Evolutionary conservation across 768 basidiomycete species (phyloP), one percentile per base, ranked within the genome.

Genomic region (Lactifluus piperatus): DNA sequence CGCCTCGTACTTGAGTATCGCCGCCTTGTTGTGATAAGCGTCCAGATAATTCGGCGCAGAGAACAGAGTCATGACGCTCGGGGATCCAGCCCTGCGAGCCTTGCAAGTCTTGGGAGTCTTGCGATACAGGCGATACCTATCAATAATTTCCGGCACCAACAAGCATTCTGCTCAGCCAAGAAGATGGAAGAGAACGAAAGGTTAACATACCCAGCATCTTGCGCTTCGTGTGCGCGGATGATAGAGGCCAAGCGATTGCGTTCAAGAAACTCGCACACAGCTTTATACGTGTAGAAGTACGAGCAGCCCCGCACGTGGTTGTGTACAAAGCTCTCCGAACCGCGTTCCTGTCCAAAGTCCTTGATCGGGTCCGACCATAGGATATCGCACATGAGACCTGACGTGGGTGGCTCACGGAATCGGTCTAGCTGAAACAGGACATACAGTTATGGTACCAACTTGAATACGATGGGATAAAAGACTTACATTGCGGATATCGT

Each of bases 1-100:
- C 72, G 91, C 93, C 75, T 98, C 97, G 69, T 98, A 98, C 75
- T 98, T 98, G 68, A 99, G 82, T 24, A 99, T 94, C 0, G 97
- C 97, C 1, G 94, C 97, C 74, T 98, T 98, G 77, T 99, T 99
- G 73, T 95, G 92, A 74, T 98, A 98, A 16, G 97, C 92, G 68
- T 98, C 97, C 57, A 98, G 86, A 69, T 97, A 98, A 70, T 97
- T 94, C 27, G 97, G 97, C 5, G 94, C 94, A 13, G 92, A 94
- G 76, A 99, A 99, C 69, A 99, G 94, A 18, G 97, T 98, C 94
- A 99, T 98, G 62, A 99, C 94, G 18, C 94, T 97, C 14, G 97
- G 97, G 78, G 98, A 98, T 4, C 95, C 94, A 0, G 94, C 97
- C 22, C 91, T 90, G 74, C 93, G 92, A 4, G 95, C 97, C 75